Conservation (phyloP, 1,284 basidiomycete species). For the Trametes pubescens region DNA sequence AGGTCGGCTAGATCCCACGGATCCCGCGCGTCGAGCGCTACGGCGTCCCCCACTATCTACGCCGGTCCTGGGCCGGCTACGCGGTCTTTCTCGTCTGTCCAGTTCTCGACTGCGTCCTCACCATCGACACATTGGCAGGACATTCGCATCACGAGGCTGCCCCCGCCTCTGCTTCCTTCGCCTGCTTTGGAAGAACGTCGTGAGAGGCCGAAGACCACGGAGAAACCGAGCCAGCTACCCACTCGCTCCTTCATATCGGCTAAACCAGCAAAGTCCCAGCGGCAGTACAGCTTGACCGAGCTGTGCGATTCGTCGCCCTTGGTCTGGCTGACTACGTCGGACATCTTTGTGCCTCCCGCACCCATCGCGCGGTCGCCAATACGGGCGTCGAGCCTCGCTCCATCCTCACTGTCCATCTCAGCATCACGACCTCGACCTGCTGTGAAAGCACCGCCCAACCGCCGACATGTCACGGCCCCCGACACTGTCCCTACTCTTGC, state of each 20-base stretch:
- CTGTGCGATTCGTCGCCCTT: constrained; percentile 36
- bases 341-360: constrained; percentile 28
- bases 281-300: constrained; percentile 40
- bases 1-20: constrained; percentile 4
- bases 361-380: constrained; percentile 23
- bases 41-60: constrained; percentile 23
- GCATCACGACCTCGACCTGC: constrained; percentile 7
- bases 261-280: constrained; percentile 9
- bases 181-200: constrained; percentile 9
- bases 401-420: constrained; percentile 11
- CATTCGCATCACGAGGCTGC: neutral
- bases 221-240: constrained; percentile 1
- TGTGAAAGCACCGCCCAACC: constrained; percentile 11
- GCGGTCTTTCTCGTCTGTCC: neutral
- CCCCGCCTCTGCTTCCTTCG: neutral
- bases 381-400: constrained; percentile 3
- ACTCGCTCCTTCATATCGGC: constrained; percentile 25
- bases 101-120: constrained; percentile 3
- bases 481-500: constrained; percentile 3
- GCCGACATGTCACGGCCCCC: constrained; percentile 15
- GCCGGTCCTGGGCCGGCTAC: constrained; percentile 1
- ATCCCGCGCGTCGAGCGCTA: constrained; percentile 24
- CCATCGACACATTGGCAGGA: constrained; percentile 9
- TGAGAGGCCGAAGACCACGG: neutral
- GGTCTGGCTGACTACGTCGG: constrained; percentile 35